Base-by-base conservation (phyloP, 129 eudicot genomes). In the Solidago caesia region DNA sequence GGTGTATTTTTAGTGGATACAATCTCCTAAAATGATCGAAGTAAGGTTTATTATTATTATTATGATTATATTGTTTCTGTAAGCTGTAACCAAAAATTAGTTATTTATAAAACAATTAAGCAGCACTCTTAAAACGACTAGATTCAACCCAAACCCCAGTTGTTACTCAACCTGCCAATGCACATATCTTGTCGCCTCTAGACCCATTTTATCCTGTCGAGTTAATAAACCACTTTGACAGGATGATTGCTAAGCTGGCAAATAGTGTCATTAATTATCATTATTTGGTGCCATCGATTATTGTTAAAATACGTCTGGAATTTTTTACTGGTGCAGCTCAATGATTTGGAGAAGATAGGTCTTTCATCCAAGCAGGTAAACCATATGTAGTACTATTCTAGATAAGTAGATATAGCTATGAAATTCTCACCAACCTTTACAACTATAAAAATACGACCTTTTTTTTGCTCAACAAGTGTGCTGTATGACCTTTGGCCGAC, bases 341-440 rank as follows among this genome's bases (percentile, higher is more conserved):
- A 64, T 80, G 98, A 94, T 80, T 82, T 94, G 86, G 91, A 88
- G 89, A 94, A 94, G 81, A 82, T 90, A 11, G 98, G 98, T 63
- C 88, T 94, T 76, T 86, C 97, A 76, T 81, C 89, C 41, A 94
- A 87, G 75, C 98, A 94, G 91, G 98, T 92, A 77, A 77, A 12
- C 26, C 44, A 29, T 53, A 7, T 53, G 5, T 5, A 12, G 8
- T 58, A 58, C 33, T 58, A 10, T 58, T 33, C 39, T 33, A 33
- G 39, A 33, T 33, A 33, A 33, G 39, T 33, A 21, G 39, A 33
- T 3, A 33, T 21, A 2, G 15, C 39, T 21, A 21, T 15, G 21
- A 58, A 21, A 2, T 14, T 52, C 25, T 52, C 58, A 12, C 7
- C 5, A 12, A 16, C 25, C 57, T 51, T 3, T 33, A 33, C 39